Evolutionary conservation across 345 rosid species (phyloP).

Genomic region (Erysimum cheiranthoides): DNA sequence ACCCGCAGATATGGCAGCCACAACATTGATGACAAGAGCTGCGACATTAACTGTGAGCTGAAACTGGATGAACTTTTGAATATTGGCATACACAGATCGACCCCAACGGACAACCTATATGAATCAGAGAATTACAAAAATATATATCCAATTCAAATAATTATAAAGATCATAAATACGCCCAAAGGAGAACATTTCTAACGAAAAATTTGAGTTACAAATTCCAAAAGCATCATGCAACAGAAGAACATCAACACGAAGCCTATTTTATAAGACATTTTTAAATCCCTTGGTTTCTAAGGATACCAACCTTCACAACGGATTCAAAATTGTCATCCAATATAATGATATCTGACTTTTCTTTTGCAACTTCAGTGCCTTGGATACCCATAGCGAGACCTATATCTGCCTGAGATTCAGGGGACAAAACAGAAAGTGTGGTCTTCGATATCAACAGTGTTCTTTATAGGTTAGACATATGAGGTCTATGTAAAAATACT

Average conservation of each 20-base stretch:
- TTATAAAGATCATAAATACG: not conserved
- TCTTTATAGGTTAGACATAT: not conserved
- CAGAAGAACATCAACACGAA: not conserved
- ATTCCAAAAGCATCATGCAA: not conserved
- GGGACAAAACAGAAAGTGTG: slow-evolving; percentile 9
- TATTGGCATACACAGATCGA: slow-evolving; percentile 97
- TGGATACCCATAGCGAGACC: slow-evolving; percentile 99
- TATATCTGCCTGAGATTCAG: slow-evolving; percentile 80
- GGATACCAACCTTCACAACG: slow-evolving; percentile 76
- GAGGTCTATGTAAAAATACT: slow-evolving; percentile 10
- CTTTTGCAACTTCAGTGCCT: slow-evolving; percentile 99
- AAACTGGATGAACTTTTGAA: slow-evolving; percentile 98
- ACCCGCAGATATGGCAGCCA: slow-evolving; percentile 92
- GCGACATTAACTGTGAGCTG: slow-evolving; percentile 98
- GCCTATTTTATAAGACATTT: not conserved
- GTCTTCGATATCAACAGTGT: slow-evolving; percentile 19
- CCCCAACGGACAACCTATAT: slow-evolving; percentile 97
- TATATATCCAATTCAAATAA: slow-evolving; percentile 8
- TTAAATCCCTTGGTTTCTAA: not conserved
- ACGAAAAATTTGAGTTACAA: not conserved
- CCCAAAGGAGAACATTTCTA: not conserved
- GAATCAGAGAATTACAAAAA: slow-evolving; percentile 18
- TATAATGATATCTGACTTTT: slow-evolving; percentile 95
- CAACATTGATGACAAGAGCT: slow-evolving; percentile 89
- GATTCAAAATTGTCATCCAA: slow-evolving; percentile 94